These are phyloP conservation scores for Xylaria scruposa DNA, from an alignment of 495 filamentous ascomycete genomes.

Conservation along the genomic window DNA sequence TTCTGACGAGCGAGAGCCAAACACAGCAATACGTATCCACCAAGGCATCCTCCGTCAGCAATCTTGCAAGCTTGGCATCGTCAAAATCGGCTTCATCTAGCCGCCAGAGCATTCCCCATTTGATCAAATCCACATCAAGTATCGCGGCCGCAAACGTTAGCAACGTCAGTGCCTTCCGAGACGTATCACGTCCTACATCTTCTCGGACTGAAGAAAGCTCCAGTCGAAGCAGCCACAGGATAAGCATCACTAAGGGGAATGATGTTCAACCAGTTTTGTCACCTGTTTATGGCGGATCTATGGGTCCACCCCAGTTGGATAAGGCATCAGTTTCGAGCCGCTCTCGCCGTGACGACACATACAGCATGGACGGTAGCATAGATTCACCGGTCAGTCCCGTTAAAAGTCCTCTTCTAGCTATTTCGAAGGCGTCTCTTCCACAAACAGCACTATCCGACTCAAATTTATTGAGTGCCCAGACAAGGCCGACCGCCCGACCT, in stretches of 20 bases:
- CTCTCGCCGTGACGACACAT: slow-evolving; percentile 45
- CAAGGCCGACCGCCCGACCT: slow-evolving; percentile 36
- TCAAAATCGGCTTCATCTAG: slow-evolving; percentile 62
- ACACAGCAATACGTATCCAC: slow-evolving; percentile 54
- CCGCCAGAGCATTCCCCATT: slow-evolving; percentile 54
- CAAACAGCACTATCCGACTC: slow-evolving; percentile 37
- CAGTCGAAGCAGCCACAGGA: slow-evolving; percentile 35
- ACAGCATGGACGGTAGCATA: slow-evolving; percentile 49
- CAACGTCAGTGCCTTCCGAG: slow-evolving; percentile 63
- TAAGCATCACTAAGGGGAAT: slow-evolving; percentile 46
- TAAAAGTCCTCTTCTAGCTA: slow-evolving; percentile 44
- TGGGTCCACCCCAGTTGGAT: slow-evolving; percentile 43
- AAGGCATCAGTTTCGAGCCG: slow-evolving; percentile 43
- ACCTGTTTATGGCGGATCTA: slow-evolving; percentile 46
- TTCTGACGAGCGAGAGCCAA: slow-evolving; percentile 45
- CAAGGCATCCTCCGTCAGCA: slow-evolving; percentile 61
- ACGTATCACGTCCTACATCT: slow-evolving; percentile 46
- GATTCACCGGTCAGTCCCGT: slow-evolving; percentile 52
- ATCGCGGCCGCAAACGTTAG: slow-evolving; percentile 65
- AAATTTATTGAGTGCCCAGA: slow-evolving; percentile 30
- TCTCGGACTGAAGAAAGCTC: slow-evolving; percentile 48
- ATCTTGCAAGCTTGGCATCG: slow-evolving; percentile 47
- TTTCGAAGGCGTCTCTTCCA: slow-evolving; percentile 27
- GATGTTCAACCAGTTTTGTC: slow-evolving; percentile 44
- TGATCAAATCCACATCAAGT: slow-evolving; percentile 48